Conservation (phyloP, 2,329 filamentous ascomycete genomes). For the Colletotrichum incanum region DNA sequence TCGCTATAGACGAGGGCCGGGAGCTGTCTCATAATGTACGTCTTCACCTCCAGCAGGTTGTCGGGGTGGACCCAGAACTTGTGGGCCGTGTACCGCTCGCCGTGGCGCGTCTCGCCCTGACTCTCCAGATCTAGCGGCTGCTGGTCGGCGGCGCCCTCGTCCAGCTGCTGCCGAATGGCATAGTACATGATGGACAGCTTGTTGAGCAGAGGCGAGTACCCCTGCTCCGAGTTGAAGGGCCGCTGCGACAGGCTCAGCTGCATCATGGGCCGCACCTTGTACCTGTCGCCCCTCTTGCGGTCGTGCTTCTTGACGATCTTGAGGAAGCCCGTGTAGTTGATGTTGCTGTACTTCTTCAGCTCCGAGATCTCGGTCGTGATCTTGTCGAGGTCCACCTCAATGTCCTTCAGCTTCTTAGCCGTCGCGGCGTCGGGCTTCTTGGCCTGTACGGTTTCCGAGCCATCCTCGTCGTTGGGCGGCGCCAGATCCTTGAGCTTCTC, state of each 20-base stretch:
- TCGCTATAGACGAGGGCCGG: conserved; percentile 95
- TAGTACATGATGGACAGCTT: conserved; percentile 96
- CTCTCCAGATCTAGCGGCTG: conserved; percentile 63
- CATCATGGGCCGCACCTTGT: conserved; percentile 92
- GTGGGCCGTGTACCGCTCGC: conserved; percentile 85
- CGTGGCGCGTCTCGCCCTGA: conserved; percentile 71
- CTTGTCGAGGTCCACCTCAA: conserved; percentile 84
- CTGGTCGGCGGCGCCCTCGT: conserved; percentile 65
- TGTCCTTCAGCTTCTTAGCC: conserved; percentile 73
- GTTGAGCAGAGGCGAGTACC: conserved; percentile 91
- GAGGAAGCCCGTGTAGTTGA: conserved; percentile 98
- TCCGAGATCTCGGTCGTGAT: conserved; percentile 94
- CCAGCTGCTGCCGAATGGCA: conserved; percentile 88
- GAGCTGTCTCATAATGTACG: conserved; percentile 89
- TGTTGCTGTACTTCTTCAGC: conserved; percentile 93
- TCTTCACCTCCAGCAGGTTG: conserved; percentile 97
- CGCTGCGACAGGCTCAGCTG: conserved; percentile 90
- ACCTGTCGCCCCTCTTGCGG: conserved; percentile 87
- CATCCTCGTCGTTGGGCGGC: conserved; percentile 52
- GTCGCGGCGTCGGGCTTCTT: conserved; percentile 65
- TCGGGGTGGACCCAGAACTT: conserved; percentile 99
- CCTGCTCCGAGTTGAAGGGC: conserved; percentile 92
- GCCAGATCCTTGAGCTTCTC: conserved; percentile 86
- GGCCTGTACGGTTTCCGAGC: conserved; percentile 68
- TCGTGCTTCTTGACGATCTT: conserved; percentile 99